Percentiles rank a stretch among this genome's conserved stretches.
phyloP scores from a whole-genome alignment of 2,329 filamentous ascomycete genomes.

The Xylariaceae sp. region DNA sequence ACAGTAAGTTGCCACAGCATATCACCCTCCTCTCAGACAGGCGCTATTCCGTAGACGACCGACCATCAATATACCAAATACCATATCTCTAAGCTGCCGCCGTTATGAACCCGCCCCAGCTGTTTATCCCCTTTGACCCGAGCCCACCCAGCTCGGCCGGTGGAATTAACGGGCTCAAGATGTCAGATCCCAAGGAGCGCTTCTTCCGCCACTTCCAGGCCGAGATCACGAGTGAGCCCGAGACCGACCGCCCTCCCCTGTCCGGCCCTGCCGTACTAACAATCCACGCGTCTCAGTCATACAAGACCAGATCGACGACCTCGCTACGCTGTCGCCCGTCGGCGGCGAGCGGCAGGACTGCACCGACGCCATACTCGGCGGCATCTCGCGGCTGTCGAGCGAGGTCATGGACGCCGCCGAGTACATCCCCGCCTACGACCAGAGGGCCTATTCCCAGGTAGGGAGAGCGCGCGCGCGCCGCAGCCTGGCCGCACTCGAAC shows the following conservation, averaged over 20 bases:
- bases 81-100: slow-evolving; percentile 2
- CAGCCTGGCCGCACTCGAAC: too few relatives aligned
- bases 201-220: slow-evolving; percentile 82
- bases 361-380: slow-evolving; percentile 69
- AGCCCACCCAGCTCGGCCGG: slow-evolving; percentile 11
- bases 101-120: slow-evolving; percentile 10
- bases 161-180: slow-evolving; percentile 20
- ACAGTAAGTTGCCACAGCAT: neutral
- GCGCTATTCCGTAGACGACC: neutral
- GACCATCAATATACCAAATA: neutral
- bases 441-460: slow-evolving; percentile 76
- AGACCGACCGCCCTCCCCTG: too few relatives aligned
- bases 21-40: too few relatives aligned
- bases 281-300: slow-evolving; percentile 47
- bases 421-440: slow-evolving; percentile 82
- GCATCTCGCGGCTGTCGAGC: slow-evolving; percentile 72
- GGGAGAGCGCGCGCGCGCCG: too few relatives aligned
- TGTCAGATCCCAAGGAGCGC: slow-evolving; percentile 57
- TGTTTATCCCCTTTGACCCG: slow-evolving; percentile 19
- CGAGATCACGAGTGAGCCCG: slow-evolving; percentile 57
- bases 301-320: slow-evolving; percentile 64
- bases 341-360: slow-evolving; percentile 74
- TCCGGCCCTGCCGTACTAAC: slow-evolving; percentile 1
- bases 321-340: slow-evolving; percentile 54
- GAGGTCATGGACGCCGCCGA: slow-evolving; percentile 78